Base-by-base conservation (phyloP, 495 filamentous ascomycete genomes). In the Geoglossum glabrum region DNA sequence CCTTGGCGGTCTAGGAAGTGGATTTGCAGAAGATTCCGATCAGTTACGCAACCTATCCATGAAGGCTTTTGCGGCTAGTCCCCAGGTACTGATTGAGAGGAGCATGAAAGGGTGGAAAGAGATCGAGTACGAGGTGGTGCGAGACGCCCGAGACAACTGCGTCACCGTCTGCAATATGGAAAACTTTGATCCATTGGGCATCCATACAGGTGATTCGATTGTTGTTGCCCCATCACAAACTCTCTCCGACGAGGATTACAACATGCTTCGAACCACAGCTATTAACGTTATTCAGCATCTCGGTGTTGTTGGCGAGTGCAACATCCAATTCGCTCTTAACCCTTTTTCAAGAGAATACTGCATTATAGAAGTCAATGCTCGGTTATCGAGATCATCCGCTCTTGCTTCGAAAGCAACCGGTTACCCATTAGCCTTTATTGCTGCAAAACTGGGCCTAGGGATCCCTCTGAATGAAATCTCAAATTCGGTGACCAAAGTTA, bases 51-150 rank as follows among this genome's bases (percentile, higher is more conserved):
- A 92, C 3, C 80, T 96, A n/a, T 98, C 92, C 73, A 83, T 85
- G 65, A 93, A 90, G 68, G 90, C 92, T 23, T 84, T 98, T 62
- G 88, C 92, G 13, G 92, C 85, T 57, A 95, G 89, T 64, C 92
- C 92, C 1, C 92, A 98, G 71, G 87, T 98, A 5, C 74, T 98
- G 33, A 90, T 98, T 60, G 92, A 98, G 72, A 80, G 85, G 68
- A 94, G 87, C 72, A 98, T 98, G 92, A 98, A 98, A 71, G 92
- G 92, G 50, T 98, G 92, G 92, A 97, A 97, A 72, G 90, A 97
- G 71, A 85, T 95, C 57, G 90, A 97, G 69, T 97, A 97, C 67
- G 90, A 97, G 69, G 90, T 97, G 34, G 90, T 97, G 38, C 82
- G 90, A 58, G 90, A 97, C 70, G 85, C 84, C 49, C 77, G 81